Evolutionary conservation across 1,139 yeast species (phyloP).

Genomic region (Protomyces inundatus): DNA sequence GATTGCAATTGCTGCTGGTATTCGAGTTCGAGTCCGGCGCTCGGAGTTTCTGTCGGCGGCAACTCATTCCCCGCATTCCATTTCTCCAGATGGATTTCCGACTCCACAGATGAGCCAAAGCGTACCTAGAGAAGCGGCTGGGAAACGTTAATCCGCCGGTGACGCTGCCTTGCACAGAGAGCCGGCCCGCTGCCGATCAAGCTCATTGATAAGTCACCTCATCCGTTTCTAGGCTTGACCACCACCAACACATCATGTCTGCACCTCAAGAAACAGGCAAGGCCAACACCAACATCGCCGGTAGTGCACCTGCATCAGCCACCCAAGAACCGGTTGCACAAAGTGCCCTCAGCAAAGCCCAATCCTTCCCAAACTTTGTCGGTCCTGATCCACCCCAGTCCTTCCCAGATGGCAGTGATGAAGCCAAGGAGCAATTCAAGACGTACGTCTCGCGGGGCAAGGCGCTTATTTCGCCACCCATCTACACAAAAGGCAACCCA

Average conservation of each 20-base stretch:
- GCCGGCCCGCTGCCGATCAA: too few relatives aligned
- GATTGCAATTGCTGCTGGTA: too few relatives aligned
- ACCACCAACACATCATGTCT: neutral
- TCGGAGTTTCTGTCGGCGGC: too few relatives aligned
- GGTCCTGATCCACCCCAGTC: neutral
- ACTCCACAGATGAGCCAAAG: too few relatives aligned
- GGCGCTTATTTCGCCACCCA: neutral
- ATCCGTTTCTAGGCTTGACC: too few relatives aligned
- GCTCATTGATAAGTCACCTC: too few relatives aligned
- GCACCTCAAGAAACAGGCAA: neutral
- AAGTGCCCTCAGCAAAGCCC: neutral
- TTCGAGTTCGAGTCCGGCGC: too few relatives aligned
- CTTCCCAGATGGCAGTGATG: neutral
- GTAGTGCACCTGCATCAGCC: neutral
- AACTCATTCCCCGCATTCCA: too few relatives aligned
- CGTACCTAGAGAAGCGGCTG: too few relatives aligned
- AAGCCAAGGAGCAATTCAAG: neutral
- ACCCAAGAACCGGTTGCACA: neutral
- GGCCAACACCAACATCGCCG: neutral
- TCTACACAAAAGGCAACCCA: slow-evolving; percentile 1
- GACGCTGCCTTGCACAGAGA: too few relatives aligned
- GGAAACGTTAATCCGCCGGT: too few relatives aligned
- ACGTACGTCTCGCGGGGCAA: neutral
- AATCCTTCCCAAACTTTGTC: neutral
- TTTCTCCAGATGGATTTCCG: too few relatives aligned